Evolutionary conservation across 1,139 yeast genomes (phyloP).

Genomic region (Kluyveromyces marxianus): DNA sequence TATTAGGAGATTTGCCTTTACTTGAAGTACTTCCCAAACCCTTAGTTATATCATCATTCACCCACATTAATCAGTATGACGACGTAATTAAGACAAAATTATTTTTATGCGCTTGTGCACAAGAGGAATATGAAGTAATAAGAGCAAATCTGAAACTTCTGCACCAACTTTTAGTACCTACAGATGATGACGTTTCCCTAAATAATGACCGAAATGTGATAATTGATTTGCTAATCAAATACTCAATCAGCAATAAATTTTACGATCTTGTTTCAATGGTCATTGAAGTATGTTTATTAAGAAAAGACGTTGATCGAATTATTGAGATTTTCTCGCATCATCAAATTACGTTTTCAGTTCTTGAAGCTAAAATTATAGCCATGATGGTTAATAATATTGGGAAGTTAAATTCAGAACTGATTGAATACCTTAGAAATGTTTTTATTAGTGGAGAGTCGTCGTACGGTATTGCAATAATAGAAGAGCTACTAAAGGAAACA

Average conservation of each 20-base stretch:
- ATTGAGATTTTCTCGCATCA: background rate
- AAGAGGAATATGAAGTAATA: background rate
- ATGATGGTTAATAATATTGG: slow-evolving; percentile 10
- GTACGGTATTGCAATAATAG: slow-evolving; percentile 2
- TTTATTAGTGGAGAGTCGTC: background rate
- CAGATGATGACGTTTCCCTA: slow-evolving; percentile 5
- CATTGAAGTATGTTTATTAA: background rate
- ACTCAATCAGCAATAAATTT: background rate
- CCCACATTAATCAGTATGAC: background rate
- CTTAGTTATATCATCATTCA: slow-evolving; percentile 1
- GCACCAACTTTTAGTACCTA: background rate
- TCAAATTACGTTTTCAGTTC: background rate
- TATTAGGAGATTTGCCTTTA: slow-evolving; percentile 1
- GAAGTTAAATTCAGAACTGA: slow-evolving; percentile 6
- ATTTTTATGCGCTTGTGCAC: background rate
- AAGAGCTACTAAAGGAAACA: slow-evolving; percentile 6
- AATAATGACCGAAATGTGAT: slow-evolving; percentile 2
- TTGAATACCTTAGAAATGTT: slow-evolving; percentile 6
- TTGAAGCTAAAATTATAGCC: slow-evolving; percentile 4
- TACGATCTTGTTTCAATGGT: background rate
- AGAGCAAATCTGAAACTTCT: background rate
- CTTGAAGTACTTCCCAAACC: slow-evolving; percentile 8
- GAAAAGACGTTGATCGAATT: background rate
- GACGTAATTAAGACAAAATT: slow-evolving; percentile 3
- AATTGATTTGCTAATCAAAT: background rate